phyloP scores from a whole-genome alignment of 805 yeast genomes.

The Kazachstania psychrophila region DNA sequence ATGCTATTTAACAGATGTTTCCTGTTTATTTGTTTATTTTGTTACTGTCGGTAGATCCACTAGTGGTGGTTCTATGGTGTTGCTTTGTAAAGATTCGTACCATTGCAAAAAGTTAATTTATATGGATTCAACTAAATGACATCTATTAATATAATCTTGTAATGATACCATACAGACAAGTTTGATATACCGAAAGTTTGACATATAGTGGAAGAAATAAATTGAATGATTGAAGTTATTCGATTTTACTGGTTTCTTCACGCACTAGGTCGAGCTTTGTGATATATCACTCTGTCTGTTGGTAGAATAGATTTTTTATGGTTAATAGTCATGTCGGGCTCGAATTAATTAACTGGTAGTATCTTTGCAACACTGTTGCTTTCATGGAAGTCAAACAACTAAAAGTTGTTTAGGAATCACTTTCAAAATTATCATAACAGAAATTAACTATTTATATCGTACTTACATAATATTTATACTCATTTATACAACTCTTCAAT shows the following conservation, averaged over 20 bases:
- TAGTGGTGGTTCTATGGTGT: neutral
- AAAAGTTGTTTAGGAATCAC: neutral
- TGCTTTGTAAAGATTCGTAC: neutral
- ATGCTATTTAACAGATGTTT: too few relatives aligned
- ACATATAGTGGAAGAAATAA: neutral
- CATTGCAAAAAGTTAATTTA: neutral
- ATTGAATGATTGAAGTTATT: conserved; percentile 4
- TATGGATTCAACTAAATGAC: neutral
- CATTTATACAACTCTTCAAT: too few relatives aligned
- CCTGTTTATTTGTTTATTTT: too few relatives aligned
- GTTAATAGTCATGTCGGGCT: neutral
- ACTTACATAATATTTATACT: neutral
- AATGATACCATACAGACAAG: too few relatives aligned
- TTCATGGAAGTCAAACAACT: conserved; percentile 1
- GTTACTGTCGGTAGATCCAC: neutral
- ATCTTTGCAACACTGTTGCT: neutral
- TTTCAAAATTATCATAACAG: neutral
- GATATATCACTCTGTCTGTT: neutral
- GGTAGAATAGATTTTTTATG: neutral
- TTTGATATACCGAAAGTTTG: neutral
- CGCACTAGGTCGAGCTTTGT: neutral
- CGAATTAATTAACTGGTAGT: neutral
- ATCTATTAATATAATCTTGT: neutral
- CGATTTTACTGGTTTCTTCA: conserved; percentile 1
- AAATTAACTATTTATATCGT: too few relatives aligned